Percentiles rank a stretch among this genome's conserved stretches.
These are phyloP conservation scores for Fusarium tricinctum DNA, from an alignment of 2,329 filamentous ascomycete genomes.

Conservation along the genomic window DNA sequence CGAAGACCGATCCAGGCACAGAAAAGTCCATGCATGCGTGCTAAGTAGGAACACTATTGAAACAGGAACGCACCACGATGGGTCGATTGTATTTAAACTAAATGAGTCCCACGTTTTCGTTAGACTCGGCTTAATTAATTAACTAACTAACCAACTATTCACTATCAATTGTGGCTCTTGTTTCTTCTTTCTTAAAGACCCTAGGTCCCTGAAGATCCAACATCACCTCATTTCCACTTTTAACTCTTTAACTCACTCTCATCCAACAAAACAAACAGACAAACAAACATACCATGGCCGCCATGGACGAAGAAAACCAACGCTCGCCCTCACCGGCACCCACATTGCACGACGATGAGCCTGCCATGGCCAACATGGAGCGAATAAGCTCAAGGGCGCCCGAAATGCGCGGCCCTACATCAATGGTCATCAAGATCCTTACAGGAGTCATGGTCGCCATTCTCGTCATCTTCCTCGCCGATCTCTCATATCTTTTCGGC, in stretches of 20 bases:
- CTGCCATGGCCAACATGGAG: constrained; percentile 1
- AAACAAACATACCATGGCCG: constrained; percentile 9
- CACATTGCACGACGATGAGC: constrained; percentile 34
- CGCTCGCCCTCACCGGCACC: constrained; percentile 33
- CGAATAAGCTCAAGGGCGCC: constrained; percentile 27
- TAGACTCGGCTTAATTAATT: constrained; percentile 4
- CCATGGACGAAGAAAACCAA: constrained; percentile 23
- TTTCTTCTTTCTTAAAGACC: neutral
- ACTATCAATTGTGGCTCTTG: neutral
- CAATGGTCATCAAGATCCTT: constrained; percentile 26
- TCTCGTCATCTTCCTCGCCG: constrained; percentile 43
- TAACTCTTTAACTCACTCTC: neutral
- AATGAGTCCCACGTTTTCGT: neutral
- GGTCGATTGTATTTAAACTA: constrained; percentile 24
- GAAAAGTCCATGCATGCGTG: constrained; percentile 11
- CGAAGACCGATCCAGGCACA: neutral
- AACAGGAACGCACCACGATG: constrained; percentile 6
- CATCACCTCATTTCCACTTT: constrained; percentile 5
- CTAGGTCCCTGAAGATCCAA: neutral
- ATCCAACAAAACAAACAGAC: neutral
- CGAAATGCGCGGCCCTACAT: constrained; percentile 28
- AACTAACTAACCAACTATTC: neutral
- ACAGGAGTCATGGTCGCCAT: constrained; percentile 35
- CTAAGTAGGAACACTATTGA: neutral
- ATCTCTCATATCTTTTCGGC: constrained; percentile 55